Percentiles rank a stretch among this genome's conserved stretches.
Conservation (phyloP, 768 basidiomycete species). For the Psilocybe cubensis region DNA sequence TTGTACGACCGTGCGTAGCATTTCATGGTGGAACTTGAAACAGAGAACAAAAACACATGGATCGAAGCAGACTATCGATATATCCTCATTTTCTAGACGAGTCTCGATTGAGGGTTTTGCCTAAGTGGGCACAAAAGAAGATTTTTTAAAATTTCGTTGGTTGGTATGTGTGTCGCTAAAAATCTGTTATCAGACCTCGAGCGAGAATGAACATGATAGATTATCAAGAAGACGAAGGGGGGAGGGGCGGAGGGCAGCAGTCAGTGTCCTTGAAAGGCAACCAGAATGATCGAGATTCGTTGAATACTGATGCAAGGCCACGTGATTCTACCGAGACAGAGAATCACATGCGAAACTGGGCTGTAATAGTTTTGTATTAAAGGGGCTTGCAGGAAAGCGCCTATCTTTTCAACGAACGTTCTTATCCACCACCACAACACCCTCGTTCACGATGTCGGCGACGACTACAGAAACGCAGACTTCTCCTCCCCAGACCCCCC, state of each 20-base stretch:
- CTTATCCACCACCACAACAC: constrained; percentile 7
- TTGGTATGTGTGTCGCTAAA: too few species aligned
- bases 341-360: constrained; percentile 19
- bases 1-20: background rate
- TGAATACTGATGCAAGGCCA: background rate
- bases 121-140: too few species aligned
- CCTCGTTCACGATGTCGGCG: constrained; percentile 15
- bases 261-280: background rate
- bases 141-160: too few species aligned
- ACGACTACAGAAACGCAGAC: constrained; percentile 32
- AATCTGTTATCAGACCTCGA: too few species aligned
- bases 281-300: background rate
- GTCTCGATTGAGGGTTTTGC: background rate
- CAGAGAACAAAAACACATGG: background rate
- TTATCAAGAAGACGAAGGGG: background rate
- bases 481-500: constrained; percentile 15
- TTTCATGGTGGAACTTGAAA: background rate
- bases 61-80: background rate
- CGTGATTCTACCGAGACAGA: background rate
- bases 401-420: constrained; percentile 9
- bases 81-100: background rate
- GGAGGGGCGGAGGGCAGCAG: background rate
- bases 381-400: constrained; percentile 1
- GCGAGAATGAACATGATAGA: too few species aligned
- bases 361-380: constrained; percentile 4